phyloP scores from a whole-genome alignment of 2,329 filamentous ascomycete genomes.

The Paecilomyces formosus region DNA sequence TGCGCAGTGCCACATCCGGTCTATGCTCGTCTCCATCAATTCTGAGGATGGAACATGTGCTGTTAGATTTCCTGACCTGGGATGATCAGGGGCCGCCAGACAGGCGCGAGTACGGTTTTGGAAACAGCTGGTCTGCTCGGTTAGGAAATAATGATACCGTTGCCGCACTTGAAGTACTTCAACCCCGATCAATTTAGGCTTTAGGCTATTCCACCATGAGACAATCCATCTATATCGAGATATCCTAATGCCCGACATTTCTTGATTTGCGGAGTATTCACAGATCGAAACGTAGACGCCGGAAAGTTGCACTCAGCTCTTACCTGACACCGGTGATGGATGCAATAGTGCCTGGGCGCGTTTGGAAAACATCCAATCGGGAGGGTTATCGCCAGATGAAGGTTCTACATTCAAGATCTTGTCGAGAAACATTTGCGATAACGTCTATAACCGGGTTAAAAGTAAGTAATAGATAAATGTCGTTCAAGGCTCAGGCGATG shows the following conservation, averaged over 20 bases:
- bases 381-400: not conserved
- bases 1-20: not conserved
- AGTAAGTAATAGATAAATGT: not conserved
- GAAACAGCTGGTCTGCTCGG: not conserved
- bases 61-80: not conserved
- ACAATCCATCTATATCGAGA: not conserved
- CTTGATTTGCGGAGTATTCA: not conserved
- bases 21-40: not conserved
- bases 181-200: not conserved
- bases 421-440: not conserved
- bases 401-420: not conserved
- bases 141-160: not conserved
- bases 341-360: not conserved
- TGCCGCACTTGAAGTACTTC: not conserved
- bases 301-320: not conserved
- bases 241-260: not conserved
- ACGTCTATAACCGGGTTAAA: not conserved
- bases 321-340: not conserved
- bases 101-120: not conserved
- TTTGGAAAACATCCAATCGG: not conserved
- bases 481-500: not conserved
- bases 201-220: not conserved
- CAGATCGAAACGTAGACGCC: not conserved
- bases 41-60: not conserved
- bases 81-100: not conserved